Percentiles rank a stretch among this genome's conserved stretches.
Conservation (phyloP, 768 basidiomycete species). For the Mycena galopus region DNA sequence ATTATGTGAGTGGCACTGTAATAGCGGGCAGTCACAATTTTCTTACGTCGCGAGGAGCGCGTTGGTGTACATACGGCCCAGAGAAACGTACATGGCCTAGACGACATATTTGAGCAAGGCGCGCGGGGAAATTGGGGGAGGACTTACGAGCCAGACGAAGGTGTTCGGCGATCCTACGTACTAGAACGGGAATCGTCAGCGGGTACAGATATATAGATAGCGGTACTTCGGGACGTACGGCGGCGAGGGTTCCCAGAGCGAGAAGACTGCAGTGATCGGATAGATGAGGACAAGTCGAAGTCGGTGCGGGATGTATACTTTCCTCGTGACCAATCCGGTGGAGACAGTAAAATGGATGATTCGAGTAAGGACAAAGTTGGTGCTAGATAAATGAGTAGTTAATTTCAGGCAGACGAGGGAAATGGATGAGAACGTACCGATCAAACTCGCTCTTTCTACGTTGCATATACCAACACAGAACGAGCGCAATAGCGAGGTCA, state of each 20-base stretch:
- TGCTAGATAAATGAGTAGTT: constrained; percentile 1
- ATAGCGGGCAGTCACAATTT: neutral
- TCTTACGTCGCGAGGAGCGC: constrained; percentile 36
- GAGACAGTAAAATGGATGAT: constrained; percentile 33
- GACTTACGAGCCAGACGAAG: neutral
- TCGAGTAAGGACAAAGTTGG: constrained; percentile 15
- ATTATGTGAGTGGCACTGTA: neutral
- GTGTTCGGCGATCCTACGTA: neutral
- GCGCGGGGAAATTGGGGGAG: neutral
- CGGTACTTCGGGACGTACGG: constrained; percentile 20
- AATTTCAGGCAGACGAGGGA: neutral
- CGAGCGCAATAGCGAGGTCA: constrained; percentile 29
- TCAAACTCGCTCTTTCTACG: constrained; percentile 13
- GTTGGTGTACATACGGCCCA: constrained; percentile 39
- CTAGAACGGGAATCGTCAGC: neutral
- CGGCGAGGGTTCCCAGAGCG: constrained; percentile 20
- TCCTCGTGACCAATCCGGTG: constrained; percentile 30
- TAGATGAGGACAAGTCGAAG: neutral
- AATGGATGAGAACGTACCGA: neutral
- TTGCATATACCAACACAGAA: constrained; percentile 33
- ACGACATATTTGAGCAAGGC: neutral
- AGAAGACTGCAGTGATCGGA: constrained; percentile 22
- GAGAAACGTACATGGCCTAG: constrained; percentile 36
- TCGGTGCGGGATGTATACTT: neutral
- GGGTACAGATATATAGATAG: neutral